Evolutionary conservation across 805 yeast species (phyloP).

Genomic region (Metschnikowia orientalis): DNA sequence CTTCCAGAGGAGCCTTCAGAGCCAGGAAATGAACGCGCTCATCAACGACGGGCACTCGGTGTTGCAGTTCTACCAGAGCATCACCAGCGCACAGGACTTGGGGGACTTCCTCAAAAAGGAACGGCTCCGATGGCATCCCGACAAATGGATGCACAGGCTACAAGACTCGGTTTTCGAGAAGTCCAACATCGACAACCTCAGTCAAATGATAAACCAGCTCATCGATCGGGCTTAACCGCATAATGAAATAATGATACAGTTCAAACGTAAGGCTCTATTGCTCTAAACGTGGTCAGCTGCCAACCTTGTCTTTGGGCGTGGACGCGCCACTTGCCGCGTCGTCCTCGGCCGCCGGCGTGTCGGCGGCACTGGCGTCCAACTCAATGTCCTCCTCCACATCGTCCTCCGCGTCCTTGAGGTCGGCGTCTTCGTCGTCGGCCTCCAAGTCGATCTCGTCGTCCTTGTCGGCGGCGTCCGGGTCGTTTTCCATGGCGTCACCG

Average conservation of each 20-base stretch:
- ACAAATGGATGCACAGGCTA: constrained; percentile 43
- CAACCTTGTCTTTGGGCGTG: constrained; percentile 16
- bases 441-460: constrained; percentile 14
- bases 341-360: constrained; percentile 4
- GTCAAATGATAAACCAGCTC: constrained; percentile 28
- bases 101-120: constrained; percentile 39
- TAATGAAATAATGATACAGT: constrained; percentile 1
- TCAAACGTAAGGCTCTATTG: not conserved
- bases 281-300: constrained; percentile 1
- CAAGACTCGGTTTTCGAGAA: constrained; percentile 20
- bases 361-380: constrained; percentile 5
- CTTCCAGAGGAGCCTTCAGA: constrained; percentile 9
- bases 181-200: constrained; percentile 27
- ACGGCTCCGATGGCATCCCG: constrained; percentile 70
- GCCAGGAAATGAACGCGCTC: constrained; percentile 11
- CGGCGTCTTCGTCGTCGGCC: constrained; percentile 10
- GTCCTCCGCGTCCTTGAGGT: constrained; percentile 8
- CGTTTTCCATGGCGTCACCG: constrained; percentile 14
- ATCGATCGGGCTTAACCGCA: constrained; percentile 6
- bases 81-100: constrained; percentile 15
- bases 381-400: constrained; percentile 13
- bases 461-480: constrained; percentile 12
- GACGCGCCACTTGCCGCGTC: constrained; percentile 16
- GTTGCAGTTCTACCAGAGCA: constrained; percentile 24
- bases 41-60: constrained; percentile 24